phyloP scores from a whole-genome alignment of 257 asterid genomes.

The Salvia splendens region DNA sequence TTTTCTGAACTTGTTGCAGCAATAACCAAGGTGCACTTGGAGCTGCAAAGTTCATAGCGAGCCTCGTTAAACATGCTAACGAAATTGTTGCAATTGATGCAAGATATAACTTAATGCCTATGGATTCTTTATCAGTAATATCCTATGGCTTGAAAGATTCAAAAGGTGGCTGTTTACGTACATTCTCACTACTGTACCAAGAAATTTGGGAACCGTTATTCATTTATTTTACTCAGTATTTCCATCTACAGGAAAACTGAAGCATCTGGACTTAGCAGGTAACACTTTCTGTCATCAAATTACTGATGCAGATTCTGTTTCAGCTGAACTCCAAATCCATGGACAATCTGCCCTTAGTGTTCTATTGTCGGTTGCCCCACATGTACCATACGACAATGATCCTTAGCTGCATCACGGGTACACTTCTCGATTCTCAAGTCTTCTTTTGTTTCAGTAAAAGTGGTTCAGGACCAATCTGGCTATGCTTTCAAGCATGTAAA shows the following conservation, averaged over 20 bases:
- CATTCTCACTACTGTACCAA: neutral
- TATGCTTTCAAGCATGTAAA: neutral
- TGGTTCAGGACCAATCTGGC: neutral
- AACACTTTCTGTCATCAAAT: slow-evolving; percentile 43
- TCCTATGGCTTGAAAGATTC: slow-evolving; percentile 53
- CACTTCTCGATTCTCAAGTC: slow-evolving; percentile 7
- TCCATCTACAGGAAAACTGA: slow-evolving; percentile 55
- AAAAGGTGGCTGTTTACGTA: slow-evolving; percentile 48
- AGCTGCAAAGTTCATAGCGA: slow-evolving; percentile 70
- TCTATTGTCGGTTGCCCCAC: slow-evolving; percentile 35
- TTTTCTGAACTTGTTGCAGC: slow-evolving; percentile 46
- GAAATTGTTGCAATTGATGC: slow-evolving; percentile 63
- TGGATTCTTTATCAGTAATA: slow-evolving; percentile 61
- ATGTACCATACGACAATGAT: slow-evolving; percentile 67
- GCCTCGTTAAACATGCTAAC: slow-evolving; percentile 55
- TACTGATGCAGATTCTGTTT: slow-evolving; percentile 39
- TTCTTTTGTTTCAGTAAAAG: slow-evolving; percentile 13
- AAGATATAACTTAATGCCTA: slow-evolving; percentile 71
- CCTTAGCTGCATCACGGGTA: slow-evolving; percentile 52
- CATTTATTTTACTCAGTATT: neutral
- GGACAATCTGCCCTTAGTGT: slow-evolving; percentile 50
- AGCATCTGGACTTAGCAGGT: slow-evolving; percentile 81
- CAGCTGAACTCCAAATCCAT: slow-evolving; percentile 46
- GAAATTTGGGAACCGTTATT: neutral
- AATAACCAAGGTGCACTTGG: slow-evolving; percentile 76